Percentiles rank a stretch among this genome's conserved stretches.
Conservation (phyloP, 768 basidiomycete species). For the Xerocomellus chrysenteron region DNA sequence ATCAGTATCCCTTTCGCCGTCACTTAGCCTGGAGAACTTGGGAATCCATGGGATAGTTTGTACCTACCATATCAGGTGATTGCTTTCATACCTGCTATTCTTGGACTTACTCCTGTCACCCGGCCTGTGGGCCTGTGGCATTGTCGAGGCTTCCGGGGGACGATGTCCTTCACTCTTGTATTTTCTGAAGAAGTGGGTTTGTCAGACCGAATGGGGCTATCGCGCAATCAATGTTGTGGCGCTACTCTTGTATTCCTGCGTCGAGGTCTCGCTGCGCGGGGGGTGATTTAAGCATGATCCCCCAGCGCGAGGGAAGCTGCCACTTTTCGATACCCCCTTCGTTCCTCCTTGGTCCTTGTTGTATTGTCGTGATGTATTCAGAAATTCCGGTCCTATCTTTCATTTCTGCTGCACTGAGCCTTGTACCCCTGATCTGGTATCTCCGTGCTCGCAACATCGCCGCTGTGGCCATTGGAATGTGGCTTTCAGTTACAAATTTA, state of each 20-base stretch:
- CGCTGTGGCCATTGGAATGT: slow-evolving; percentile 46
- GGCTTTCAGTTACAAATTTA: slow-evolving; percentile 51
- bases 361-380: slow-evolving; percentile 20
- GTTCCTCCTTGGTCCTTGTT: slow-evolving; percentile 8
- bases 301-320: neutral
- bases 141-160: neutral
- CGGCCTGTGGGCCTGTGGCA: neutral
- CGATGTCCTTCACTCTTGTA: slow-evolving; percentile 23
- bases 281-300: slow-evolving; percentile 16
- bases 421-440: slow-evolving; percentile 42
- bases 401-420: slow-evolving; percentile 40
- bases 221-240: neutral
- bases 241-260: slow-evolving; percentile 21
- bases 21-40: neutral
- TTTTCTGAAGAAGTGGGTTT: slow-evolving; percentile 25
- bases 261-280: neutral
- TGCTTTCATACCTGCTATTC: slow-evolving; percentile 29
- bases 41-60: slow-evolving; percentile 8
- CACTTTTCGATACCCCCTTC: slow-evolving; percentile 16
- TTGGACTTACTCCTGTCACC: slow-evolving; percentile 18
- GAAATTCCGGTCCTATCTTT: slow-evolving; percentile 45
- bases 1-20: slow-evolving; percentile 10
- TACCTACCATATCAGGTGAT: slow-evolving; percentile 29
- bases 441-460: slow-evolving; percentile 44
- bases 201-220: slow-evolving; percentile 9